These are phyloP conservation scores for Colletotrichum kahawae DNA, from an alignment of 2,329 filamentous ascomycete genomes.

Conservation along the genomic window DNA sequence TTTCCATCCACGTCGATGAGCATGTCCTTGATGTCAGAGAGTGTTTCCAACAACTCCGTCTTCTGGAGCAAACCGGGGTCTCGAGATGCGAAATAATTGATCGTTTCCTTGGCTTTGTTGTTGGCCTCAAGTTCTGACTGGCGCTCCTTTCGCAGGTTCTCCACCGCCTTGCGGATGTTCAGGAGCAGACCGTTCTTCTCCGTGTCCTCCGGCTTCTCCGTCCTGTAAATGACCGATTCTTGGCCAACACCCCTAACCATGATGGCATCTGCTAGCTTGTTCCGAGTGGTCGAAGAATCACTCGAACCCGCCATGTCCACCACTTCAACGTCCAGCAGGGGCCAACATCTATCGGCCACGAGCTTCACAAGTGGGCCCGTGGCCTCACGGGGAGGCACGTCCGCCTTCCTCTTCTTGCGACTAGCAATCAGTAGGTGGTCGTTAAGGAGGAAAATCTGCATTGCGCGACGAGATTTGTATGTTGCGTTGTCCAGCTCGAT, in stretches of 20 bases:
- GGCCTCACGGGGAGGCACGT: slow-evolving; percentile 59
- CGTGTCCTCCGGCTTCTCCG: slow-evolving; percentile 77
- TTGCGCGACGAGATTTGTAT: slow-evolving; percentile 88
- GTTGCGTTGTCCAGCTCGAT: slow-evolving; percentile 97
- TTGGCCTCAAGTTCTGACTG: slow-evolving; percentile 88
- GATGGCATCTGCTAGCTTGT: slow-evolving; percentile 81
- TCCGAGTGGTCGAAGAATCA: slow-evolving; percentile 56
- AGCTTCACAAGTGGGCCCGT: slow-evolving; percentile 70
- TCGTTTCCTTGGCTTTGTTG: slow-evolving; percentile 82
- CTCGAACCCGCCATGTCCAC: slow-evolving; percentile 80
- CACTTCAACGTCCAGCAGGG: slow-evolving; percentile 89
- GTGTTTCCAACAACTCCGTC: slow-evolving; percentile 77
- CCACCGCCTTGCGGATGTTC: slow-evolving; percentile 90
- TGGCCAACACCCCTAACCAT: slow-evolving; percentile 85
- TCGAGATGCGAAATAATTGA: slow-evolving; percentile 83
- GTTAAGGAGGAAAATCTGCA: slow-evolving; percentile 92
- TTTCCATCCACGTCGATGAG: slow-evolving; percentile 96
- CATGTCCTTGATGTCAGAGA: slow-evolving; percentile 83
- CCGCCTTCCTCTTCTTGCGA: slow-evolving; percentile 88
- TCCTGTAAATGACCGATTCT: slow-evolving; percentile 94
- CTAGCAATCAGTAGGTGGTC: slow-evolving; percentile 92
- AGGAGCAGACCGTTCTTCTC: slow-evolving; percentile 84
- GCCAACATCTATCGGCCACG: slow-evolving; percentile 94
- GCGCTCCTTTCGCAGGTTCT: slow-evolving; percentile 85
- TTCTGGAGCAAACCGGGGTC: slow-evolving; percentile 80